These are phyloP conservation scores for Trametes versicolor DNA, from an alignment of 1,284 basidiomycete species.

Conservation along the genomic window DNA sequence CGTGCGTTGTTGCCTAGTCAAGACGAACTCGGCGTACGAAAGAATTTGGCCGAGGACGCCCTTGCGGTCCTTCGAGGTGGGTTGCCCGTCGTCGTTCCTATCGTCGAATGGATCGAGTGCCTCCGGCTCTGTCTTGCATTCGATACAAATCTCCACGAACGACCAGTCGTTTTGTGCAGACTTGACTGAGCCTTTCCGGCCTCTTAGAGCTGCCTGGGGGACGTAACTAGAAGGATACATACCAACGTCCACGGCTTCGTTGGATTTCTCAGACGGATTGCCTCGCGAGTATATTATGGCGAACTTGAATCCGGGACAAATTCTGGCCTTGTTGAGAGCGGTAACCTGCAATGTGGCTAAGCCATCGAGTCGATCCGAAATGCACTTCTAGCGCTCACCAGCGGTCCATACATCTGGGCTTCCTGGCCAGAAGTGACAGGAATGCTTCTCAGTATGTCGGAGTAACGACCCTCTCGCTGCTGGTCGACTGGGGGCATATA, in stretches of 20 bases:
- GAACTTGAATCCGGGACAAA: neutral
- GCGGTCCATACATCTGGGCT: neutral
- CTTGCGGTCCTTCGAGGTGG: neutral
- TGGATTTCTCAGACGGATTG: neutral
- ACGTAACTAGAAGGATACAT: neutral
- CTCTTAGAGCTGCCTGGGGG: neutral
- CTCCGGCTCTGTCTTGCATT: neutral
- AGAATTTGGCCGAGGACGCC: too few relatives aligned
- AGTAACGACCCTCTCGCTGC: neutral
- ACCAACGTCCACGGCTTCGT: slow-evolving; percentile 1
- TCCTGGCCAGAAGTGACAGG: neutral
- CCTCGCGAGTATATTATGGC: neutral
- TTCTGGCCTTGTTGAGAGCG: neutral
- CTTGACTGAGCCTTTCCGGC: neutral
- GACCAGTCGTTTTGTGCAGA: neutral
- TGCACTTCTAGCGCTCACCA: neutral
- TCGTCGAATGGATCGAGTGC: neutral
- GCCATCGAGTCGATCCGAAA: too few relatives aligned
- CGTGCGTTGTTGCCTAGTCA: too few relatives aligned
- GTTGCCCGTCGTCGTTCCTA: neutral
- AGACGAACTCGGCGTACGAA: too few relatives aligned
- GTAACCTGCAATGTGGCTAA: neutral
- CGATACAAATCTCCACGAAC: slow-evolving; percentile 1
- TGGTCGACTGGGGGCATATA: neutral
- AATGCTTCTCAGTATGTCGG: neutral